A percentile compares a stretch with the other conserved stretches of the same genome.
Conservation (phyloP, 2,329 filamentous ascomycete species). For the Pseudogymnoascus sp. region DNA sequence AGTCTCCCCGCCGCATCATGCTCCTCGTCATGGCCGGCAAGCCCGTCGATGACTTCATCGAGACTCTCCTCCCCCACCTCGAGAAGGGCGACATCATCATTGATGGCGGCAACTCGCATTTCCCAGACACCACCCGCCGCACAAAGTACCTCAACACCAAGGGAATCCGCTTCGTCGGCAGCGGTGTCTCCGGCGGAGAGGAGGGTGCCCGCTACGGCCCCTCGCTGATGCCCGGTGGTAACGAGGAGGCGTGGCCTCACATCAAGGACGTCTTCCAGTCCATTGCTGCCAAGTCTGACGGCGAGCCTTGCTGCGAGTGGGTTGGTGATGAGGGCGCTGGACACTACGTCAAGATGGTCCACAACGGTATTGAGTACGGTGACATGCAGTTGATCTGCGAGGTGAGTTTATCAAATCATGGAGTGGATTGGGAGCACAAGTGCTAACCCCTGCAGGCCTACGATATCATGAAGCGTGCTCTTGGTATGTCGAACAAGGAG, state of each 20-base stretch:
- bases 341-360: constrained; percentile 99
- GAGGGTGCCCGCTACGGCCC: constrained; percentile 97
- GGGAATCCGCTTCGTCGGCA: constrained; percentile 91
- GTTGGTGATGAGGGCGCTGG: constrained; percentile 98
- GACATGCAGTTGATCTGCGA: constrained; percentile 99
- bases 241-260: constrained; percentile 94
- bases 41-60: constrained; percentile 98
- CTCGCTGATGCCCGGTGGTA: constrained; percentile 97
- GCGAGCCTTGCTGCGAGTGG: constrained; percentile 98
- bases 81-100: constrained; percentile 95
- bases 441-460: constrained; percentile 59
- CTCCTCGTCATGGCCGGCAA: constrained; percentile 97
- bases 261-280: constrained; percentile 99
- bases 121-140: constrained; percentile 96
- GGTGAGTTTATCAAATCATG: constrained; percentile 44
- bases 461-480: constrained; percentile 98
- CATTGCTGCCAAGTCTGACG: constrained; percentile 95
- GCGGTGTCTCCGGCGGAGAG: constrained; percentile 97
- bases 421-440: not conserved
- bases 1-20: constrained; percentile 95
- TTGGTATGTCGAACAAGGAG: constrained; percentile 83
- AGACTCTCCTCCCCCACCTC: constrained; percentile 77
- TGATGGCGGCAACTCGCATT: constrained; percentile 98
- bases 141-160: constrained; percentile 79
- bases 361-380: constrained; percentile 99